Evolutionary conservation across 768 basidiomycete species (phyloP).

Genomic region (Pisolithus albus): DNA sequence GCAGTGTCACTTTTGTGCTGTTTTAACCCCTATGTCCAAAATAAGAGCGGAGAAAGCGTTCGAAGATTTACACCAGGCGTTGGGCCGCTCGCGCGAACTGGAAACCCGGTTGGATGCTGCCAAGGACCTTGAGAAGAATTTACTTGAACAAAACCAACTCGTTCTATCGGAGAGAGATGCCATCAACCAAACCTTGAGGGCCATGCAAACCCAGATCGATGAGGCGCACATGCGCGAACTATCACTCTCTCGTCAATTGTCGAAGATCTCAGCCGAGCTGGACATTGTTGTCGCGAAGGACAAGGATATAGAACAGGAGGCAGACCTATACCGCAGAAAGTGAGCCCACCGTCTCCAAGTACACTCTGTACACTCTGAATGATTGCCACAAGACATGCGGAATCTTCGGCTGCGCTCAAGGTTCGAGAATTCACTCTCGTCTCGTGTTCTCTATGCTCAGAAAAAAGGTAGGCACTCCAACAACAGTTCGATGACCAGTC

Average conservation of each 20-base stretch:
- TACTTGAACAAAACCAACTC: constrained; percentile 19
- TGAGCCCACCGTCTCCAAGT: constrained; percentile 7
- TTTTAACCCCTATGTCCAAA: constrained; percentile 6
- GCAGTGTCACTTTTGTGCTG: not conserved
- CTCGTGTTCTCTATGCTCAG: not conserved
- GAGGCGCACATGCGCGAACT: constrained; percentile 16
- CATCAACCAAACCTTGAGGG: constrained; percentile 9
- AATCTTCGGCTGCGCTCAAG: constrained; percentile 18
- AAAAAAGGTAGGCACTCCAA: constrained; percentile 36
- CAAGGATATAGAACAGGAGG: constrained; percentile 13
- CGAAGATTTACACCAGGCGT: constrained; percentile 10
- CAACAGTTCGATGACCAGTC: constrained; percentile 57
- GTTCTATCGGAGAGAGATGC: constrained; percentile 23
- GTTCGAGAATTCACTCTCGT: constrained; percentile 6
- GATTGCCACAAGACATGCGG: constrained; percentile 12
- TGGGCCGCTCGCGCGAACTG: constrained; percentile 20
- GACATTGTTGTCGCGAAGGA: constrained; percentile 17
- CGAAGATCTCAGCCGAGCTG: constrained; percentile 14
- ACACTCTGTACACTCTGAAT: not conserved
- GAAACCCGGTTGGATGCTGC: constrained; percentile 23
- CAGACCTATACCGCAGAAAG: constrained; percentile 19
- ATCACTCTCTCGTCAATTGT: constrained; percentile 10
- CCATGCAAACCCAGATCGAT: constrained; percentile 10
- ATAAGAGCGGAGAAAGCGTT: constrained; percentile 16
- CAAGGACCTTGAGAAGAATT: constrained; percentile 16